phyloP scores from a whole-genome alignment of 106 monocot genomes.

The Allium sativum region DNA sequence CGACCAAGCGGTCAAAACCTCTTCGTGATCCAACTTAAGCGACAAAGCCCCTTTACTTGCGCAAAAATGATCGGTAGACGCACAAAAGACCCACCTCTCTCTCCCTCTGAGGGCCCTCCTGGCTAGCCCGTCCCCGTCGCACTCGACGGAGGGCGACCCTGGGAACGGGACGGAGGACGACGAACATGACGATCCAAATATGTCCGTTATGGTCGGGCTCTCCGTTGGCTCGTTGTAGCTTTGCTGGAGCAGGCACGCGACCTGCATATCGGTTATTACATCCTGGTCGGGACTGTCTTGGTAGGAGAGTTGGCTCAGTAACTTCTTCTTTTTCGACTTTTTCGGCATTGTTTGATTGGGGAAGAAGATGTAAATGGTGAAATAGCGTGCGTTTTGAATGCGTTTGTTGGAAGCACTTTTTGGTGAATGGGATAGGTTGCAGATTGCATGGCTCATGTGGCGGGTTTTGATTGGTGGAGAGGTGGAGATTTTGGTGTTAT shows the following conservation, averaged over 20 bases:
- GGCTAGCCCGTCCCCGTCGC: conserved; percentile 26
- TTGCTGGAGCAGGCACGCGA: conserved; percentile 14
- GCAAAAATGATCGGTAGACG: background rate
- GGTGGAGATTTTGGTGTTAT: conserved; percentile 4
- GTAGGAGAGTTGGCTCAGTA: conserved; percentile 10
- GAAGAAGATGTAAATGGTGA: background rate
- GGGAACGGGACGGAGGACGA: background rate
- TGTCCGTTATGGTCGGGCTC: conserved; percentile 1
- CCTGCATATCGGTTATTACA: conserved; percentile 8
- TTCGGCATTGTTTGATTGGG: background rate
- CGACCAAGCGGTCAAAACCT: conserved; percentile 52
- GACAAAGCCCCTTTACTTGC: conserved; percentile 1
- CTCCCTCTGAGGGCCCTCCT: conserved; percentile 44
- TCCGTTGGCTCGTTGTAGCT: background rate
- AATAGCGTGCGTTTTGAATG: too few species aligned
- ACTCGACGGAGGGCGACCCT: conserved; percentile 5
- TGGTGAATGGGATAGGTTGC: background rate
- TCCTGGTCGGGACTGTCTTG: background rate
- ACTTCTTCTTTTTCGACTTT: conserved; percentile 17
- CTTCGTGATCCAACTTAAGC: conserved; percentile 69
- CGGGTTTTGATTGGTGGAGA: background rate
- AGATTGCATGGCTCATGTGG: conserved; percentile 2
- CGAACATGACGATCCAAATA: conserved; percentile 11
- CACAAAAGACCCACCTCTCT: conserved; percentile 43
- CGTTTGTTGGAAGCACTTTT: background rate